Evolutionary conservation across 208 protist species (phyloP).

Genomic region (Acanthamoeba triangularis): DNA sequence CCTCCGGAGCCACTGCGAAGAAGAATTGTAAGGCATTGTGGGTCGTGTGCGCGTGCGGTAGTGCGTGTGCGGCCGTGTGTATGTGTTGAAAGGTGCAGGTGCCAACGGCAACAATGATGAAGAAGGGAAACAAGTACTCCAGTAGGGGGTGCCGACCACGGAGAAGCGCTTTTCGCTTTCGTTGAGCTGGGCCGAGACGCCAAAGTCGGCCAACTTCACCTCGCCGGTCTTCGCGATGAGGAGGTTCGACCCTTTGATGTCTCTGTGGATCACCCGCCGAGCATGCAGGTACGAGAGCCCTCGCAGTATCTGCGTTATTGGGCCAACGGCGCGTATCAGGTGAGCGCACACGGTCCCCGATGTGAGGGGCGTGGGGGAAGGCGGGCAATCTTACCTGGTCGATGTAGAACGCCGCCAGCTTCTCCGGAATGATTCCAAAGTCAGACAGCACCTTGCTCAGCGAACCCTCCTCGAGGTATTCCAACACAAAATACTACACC

Average conservation of each 20-base stretch:
- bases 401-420: constrained; percentile 36
- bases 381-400: background rate
- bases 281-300: constrained; percentile 94
- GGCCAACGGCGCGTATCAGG: constrained; percentile 86
- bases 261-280: constrained; percentile 93
- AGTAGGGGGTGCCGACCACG: constrained; percentile 94
- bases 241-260: constrained; percentile 91
- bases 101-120: background rate
- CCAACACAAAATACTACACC: constrained; percentile 92
- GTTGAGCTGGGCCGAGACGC: constrained; percentile 96
- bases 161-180: constrained; percentile 76
- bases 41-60: background rate
- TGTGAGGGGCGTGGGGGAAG: background rate
- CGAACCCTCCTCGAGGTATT: constrained; percentile 94
- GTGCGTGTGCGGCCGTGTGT: no score
- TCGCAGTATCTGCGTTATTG: constrained; percentile 89
- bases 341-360: constrained; percentile 83
- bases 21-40: background rate
- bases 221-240: constrained; percentile 36
- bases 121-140: constrained; percentile 86
- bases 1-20: constrained; percentile 92
- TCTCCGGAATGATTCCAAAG: constrained; percentile 91
- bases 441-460: constrained; percentile 93
- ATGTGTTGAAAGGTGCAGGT: background rate
- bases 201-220: constrained; percentile 96